phyloP scores from a whole-genome alignment of 352 stramenopile species.

The Pythium monospermum region DNA sequence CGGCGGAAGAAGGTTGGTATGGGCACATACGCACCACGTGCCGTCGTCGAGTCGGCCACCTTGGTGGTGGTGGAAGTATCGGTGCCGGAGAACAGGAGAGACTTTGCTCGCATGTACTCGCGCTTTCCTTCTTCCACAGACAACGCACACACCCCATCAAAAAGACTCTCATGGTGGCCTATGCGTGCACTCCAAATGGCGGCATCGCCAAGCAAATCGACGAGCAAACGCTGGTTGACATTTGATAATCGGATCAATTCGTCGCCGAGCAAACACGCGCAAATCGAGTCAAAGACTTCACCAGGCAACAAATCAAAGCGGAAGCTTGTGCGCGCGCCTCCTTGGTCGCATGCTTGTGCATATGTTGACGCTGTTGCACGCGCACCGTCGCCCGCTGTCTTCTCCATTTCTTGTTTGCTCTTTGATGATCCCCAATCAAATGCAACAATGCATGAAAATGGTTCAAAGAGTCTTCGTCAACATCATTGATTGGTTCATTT shows the following conservation, averaged over 20 bases:
- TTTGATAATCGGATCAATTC: slow-evolving; percentile 12
- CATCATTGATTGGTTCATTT: too few species aligned
- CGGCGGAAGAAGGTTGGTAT: slow-evolving; percentile 18
- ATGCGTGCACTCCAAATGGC: not conserved
- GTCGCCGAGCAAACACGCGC: slow-evolving; percentile 6
- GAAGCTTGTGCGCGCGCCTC: not conserved
- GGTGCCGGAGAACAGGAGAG: slow-evolving; percentile 9
- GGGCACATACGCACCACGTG: slow-evolving; percentile 14
- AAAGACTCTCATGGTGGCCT: not conserved
- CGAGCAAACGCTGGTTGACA: slow-evolving; percentile 4
- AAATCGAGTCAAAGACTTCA: slow-evolving; percentile 17
- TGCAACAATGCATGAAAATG: too few species aligned
- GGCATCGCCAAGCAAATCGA: slow-evolving; percentile 8
- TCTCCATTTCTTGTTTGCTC: too few species aligned
- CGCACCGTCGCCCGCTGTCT: too few species aligned
- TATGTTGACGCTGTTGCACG: too few species aligned
- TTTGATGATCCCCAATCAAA: too few species aligned
- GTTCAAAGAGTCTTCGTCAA: too few species aligned
- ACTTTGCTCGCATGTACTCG: slow-evolving; percentile 3
- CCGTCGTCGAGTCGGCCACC: slow-evolving; percentile 1
- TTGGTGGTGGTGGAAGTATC: not conserved
- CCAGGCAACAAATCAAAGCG: slow-evolving; percentile 13
- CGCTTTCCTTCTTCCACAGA: slow-evolving; percentile 1
- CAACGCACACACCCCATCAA: too few species aligned
- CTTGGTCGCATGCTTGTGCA: not conserved